Conservation (phyloP, 1,139 yeast genomes). For the Yamadazyma trypodendri region DNA sequence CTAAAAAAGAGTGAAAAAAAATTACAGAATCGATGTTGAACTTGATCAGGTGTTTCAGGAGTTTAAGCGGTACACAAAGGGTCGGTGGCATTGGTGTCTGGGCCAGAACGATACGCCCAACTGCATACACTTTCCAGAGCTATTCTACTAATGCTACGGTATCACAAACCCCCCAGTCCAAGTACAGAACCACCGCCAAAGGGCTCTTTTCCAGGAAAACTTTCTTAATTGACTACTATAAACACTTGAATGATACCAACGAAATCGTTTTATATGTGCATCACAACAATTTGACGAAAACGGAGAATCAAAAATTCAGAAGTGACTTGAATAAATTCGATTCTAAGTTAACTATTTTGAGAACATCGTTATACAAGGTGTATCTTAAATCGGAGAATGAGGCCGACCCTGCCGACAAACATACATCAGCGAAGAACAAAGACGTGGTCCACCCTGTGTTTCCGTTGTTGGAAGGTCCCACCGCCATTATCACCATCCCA, state of each 20-base stretch:
- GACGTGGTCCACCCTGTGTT: constrained; percentile 60
- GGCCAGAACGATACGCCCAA: constrained; percentile 1
- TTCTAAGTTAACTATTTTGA: constrained; percentile 63
- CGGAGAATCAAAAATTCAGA: constrained; percentile 66
- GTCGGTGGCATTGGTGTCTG: too few species aligned
- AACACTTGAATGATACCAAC: constrained; percentile 63
- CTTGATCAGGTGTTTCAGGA: constrained; percentile 1
- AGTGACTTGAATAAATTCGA: constrained; percentile 62
- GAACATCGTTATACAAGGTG: constrained; percentile 69
- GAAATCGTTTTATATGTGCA: constrained; percentile 75
- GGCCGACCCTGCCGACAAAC: constrained; percentile 72
- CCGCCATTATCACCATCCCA: constrained; percentile 73
- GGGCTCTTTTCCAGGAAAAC: constrained; percentile 72
- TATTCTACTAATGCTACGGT: constrained; percentile 3
- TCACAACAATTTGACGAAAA: constrained; percentile 74
- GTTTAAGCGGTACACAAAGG: background rate
- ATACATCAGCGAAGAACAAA: constrained; percentile 47
- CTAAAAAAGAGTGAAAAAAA: constrained; percentile 1
- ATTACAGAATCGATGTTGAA: background rate
- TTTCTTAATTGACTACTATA: constrained; percentile 75
- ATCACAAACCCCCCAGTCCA: background rate
- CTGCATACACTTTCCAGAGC: background rate
- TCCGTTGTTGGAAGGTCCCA: constrained; percentile 77
- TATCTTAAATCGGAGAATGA: constrained; percentile 70
- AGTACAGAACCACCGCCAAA: constrained; percentile 26